Evolutionary conservation across 345 rosid species (phyloP), one percentile per base, ranked within the genome.

Genomic region (Draba incana): DNA sequence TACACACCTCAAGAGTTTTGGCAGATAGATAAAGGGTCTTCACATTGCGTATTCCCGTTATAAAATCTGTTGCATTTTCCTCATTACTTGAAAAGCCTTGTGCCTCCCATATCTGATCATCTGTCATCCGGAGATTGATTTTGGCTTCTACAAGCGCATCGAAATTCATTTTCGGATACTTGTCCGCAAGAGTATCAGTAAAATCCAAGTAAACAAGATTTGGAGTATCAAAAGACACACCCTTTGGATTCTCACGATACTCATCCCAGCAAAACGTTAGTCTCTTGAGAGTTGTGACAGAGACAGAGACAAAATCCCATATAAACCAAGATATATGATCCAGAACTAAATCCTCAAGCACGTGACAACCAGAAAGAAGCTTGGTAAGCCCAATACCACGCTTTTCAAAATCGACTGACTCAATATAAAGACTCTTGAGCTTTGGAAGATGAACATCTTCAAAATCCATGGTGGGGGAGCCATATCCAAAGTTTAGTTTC

Each of bases 391-490:
- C 71, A 31, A 46, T 1, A 46, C 44, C 56, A 0, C 10, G 0
- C 11, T 46, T 16, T 35, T 10, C n/a, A 14, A 33, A 47, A 46
- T 0, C 4, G 6, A 14, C 46, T 12, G 10, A 27, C 2, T 24
- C 15, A 16, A 55, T 1, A 55, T 1, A 9, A 0, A 67, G 54
- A 5, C 45, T 27, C 14, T 55, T 44, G 8, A 66, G 71, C 35
- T 66, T 66, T 8, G 53, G 70, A 24, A 66, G 70, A 64, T 20
- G 6, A 6, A 31, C 70, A 14, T 43, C 44, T 55, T 53, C 33
- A 28, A 65, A 11, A 2, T 28, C 51, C 0, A 53, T 6, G 31
- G 0, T 12, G 10, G 31, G 31, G 20, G 20, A 20, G 3, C 44
- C 52, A 6, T 8, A 1, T 20, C 20, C 20, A 20, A 20, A 20